Percentiles rank a stretch among this genome's conserved stretches.
Conservation (phyloP, 2,329 filamentous ascomycete species). For the Diaporthe vaccinii region DNA sequence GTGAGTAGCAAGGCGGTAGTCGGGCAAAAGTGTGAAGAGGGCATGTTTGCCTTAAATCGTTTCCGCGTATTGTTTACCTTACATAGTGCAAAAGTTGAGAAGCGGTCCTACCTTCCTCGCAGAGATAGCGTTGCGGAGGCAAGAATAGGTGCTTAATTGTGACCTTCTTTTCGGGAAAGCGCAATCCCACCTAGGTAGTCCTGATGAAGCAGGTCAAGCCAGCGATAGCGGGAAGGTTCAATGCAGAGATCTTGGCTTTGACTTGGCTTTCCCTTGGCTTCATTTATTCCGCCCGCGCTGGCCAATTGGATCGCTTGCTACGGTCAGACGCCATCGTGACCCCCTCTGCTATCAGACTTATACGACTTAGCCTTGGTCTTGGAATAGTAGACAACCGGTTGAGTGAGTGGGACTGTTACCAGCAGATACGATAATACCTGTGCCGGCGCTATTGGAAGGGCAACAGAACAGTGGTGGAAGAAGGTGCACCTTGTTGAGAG, state of each 20-base stretch:
- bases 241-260: conserved; percentile 30
- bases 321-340: conserved; percentile 5
- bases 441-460: not conserved
- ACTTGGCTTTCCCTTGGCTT: conserved; percentile 31
- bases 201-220: conserved; percentile 32
- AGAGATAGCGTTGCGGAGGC: conserved; percentile 20
- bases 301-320: not conserved
- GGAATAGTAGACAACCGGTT: not conserved
- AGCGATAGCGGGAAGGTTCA: conserved; percentile 17
- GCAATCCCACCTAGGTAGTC: conserved; percentile 7
- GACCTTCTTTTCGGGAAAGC: conserved; percentile 16
- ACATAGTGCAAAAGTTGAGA: not conserved
- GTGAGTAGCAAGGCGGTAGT: not conserved
- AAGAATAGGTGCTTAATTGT: not conserved
- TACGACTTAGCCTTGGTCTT: not conserved
- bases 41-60: conserved; percentile 24
- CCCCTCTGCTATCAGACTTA: conserved; percentile 25
- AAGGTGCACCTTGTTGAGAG: too few species aligned
- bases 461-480: not conserved
- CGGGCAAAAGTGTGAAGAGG: not conserved
- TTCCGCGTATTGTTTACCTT: not conserved
- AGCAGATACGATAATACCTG: not conserved
- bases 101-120: conserved; percentile 13
- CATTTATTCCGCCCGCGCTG: conserved; percentile 3
- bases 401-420: not conserved